Evolutionary conservation across 495 filamentous ascomycete genomes (phyloP).

Genomic region (Aspergillus incahuasiensis): DNA sequence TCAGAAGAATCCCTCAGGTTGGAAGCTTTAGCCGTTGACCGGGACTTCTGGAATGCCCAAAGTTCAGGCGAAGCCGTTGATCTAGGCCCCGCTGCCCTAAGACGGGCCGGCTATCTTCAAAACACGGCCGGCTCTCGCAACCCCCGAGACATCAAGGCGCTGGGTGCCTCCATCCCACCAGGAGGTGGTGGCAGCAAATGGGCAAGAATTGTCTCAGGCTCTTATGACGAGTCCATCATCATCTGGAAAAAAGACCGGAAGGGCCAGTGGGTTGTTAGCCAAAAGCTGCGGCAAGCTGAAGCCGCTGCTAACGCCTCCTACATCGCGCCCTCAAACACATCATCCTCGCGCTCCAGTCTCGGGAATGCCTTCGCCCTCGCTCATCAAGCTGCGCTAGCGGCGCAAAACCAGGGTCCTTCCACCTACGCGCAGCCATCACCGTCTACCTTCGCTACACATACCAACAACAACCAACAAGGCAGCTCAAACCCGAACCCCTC

Average conservation of each 20-base stretch:
- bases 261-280: conserved; percentile 71
- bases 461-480: not conserved
- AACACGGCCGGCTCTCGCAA: conserved; percentile 69
- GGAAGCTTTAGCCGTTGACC: conserved; percentile 69
- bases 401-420: not conserved
- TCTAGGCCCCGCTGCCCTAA: conserved; percentile 34
- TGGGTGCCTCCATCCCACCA: conserved; percentile 79
- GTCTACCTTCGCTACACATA: not conserved
- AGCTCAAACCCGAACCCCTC: conserved; percentile 1
- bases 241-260: conserved; percentile 85
- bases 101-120: conserved; percentile 47
- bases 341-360: conserved; percentile 17
- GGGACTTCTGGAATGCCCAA: conserved; percentile 65
- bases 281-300: conserved; percentile 65
- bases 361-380: conserved; percentile 27
- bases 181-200: conserved; percentile 83
- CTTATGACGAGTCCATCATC: conserved; percentile 91
- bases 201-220: conserved; percentile 87
- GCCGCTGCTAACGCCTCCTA: conserved; percentile 44
- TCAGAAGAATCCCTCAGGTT: conserved; percentile 64
- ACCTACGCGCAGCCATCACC: not conserved
- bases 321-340: conserved; percentile 15
- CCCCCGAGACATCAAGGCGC: conserved; percentile 69
- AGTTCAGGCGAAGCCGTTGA: conserved; percentile 51
- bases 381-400: conserved; percentile 12